phyloP scores from a whole-genome alignment of 2,329 filamentous ascomycete species.

The Sclerotinia sclerotiorum region DNA sequence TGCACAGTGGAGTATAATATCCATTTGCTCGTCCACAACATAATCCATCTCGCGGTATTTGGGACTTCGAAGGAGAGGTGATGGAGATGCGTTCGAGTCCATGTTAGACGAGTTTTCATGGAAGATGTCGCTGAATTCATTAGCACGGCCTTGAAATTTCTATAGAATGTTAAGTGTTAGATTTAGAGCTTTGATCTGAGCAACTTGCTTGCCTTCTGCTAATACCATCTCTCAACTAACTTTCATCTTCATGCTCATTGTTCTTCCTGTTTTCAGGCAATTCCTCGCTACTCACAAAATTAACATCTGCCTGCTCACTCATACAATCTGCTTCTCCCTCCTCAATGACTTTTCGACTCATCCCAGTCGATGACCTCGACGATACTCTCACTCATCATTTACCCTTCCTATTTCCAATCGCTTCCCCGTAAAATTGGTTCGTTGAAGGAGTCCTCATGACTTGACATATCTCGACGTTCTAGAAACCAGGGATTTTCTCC shows the following conservation, averaged over 20 bases:
- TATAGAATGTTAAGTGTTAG: conserved; percentile 34
- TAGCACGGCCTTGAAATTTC: conserved; percentile 43
- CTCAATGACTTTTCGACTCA: neutral
- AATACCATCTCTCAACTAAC: conserved; percentile 45
- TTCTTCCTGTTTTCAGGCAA: conserved; percentile 32
- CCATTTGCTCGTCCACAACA: conserved; percentile 47
- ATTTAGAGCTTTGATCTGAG: conserved; percentile 40
- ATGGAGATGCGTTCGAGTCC: conserved; percentile 61
- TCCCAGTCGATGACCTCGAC: neutral
- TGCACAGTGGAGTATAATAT: neutral
- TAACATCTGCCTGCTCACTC: neutral
- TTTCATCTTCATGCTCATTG: conserved; percentile 47
- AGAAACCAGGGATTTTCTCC: neutral
- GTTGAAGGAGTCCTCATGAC: neutral
- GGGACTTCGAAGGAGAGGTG: conserved; percentile 64
- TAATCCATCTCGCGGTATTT: conserved; percentile 56
- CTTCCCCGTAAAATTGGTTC: neutral
- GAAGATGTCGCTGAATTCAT: conserved; percentile 46
- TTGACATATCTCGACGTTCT: neutral
- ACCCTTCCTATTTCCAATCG: neutral
- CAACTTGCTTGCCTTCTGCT: conserved; percentile 28
- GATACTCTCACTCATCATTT: no score
- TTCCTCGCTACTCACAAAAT: neutral
- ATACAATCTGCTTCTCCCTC: fast-evolving
- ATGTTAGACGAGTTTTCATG: conserved; percentile 49